Conservation (phyloP, 2,329 filamentous ascomycete genomes). For the Gnomoniopsis smithogilvyi region DNA sequence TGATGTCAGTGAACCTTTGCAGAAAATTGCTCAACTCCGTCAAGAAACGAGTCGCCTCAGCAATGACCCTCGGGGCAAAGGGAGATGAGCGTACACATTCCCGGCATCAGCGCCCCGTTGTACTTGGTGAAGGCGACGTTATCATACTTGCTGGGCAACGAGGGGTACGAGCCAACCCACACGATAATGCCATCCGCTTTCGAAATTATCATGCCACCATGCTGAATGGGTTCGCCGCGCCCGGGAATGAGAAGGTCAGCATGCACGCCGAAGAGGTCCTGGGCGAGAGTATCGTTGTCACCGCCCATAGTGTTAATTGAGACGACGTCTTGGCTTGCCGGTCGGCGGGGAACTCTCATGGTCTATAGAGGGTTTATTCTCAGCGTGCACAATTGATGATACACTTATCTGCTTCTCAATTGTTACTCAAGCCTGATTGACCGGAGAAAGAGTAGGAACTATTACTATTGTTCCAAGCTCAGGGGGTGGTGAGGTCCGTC, state of each 20-base stretch:
- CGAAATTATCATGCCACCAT: constrained; percentile 37
- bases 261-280: constrained; percentile 19
- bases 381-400: too few relatives aligned
- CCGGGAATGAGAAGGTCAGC: constrained; percentile 44
- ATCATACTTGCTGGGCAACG: constrained; percentile 31
- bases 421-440: too few relatives aligned
- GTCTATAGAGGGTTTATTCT: too few relatives aligned
- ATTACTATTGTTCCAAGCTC: too few relatives aligned
- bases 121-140: constrained; percentile 30
- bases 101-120: constrained; percentile 42
- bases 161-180: constrained; percentile 32
- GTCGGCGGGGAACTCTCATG: too few relatives aligned
- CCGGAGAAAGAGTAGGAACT: too few relatives aligned
- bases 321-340: too few relatives aligned
- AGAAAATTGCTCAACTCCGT: not conserved
- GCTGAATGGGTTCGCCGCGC: constrained; percentile 36
- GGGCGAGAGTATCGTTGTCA: not conserved
- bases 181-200: constrained; percentile 31
- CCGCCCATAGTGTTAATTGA: constrained; percentile 2
- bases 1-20: not conserved
- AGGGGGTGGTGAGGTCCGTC: too few relatives aligned
- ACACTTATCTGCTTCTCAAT: too few relatives aligned
- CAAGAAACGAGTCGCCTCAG: not conserved
- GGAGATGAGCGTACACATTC: constrained; percentile 35
- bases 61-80: not conserved